These are phyloP conservation scores for Paramyrothecium roridum DNA, from an alignment of 2,329 filamentous ascomycete species.

Conservation along the genomic window DNA sequence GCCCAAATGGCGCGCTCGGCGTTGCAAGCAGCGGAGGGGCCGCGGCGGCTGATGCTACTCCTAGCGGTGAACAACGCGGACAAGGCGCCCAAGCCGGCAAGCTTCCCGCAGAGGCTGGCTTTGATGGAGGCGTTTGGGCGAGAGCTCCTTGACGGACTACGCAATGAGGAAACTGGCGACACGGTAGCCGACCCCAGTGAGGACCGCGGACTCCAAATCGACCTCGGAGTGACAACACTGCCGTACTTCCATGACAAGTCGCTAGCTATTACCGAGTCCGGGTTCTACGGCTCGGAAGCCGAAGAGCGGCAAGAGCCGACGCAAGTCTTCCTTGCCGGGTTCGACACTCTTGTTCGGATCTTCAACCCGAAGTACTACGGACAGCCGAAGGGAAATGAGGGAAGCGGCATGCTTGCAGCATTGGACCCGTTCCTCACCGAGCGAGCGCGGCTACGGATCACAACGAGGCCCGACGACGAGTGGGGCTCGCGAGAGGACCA, in stretches of 20 bases:
- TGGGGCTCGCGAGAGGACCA: slow-evolving; percentile 49
- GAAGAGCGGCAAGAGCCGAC: slow-evolving; percentile 20
- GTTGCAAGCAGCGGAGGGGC: slow-evolving; percentile 15
- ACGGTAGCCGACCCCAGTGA: too few species aligned
- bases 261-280: slow-evolving; percentile 46
- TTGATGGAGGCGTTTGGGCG: slow-evolving; percentile 70
- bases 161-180: neutral
- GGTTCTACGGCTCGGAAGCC: slow-evolving; percentile 31
- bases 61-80: slow-evolving; percentile 65
- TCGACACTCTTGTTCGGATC: slow-evolving; percentile 72
- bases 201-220: slow-evolving; percentile 35
- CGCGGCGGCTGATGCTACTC: slow-evolving; percentile 50
- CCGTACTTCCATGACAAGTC: slow-evolving; percentile 76
- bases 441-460: slow-evolving; percentile 60
- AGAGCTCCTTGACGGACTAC: slow-evolving; percentile 40
- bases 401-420: slow-evolving; percentile 41
- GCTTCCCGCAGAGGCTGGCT: slow-evolving; percentile 62
- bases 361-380: slow-evolving; percentile 71
- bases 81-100: slow-evolving; percentile 63
- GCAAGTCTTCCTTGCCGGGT: slow-evolving; percentile 71
- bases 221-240: slow-evolving; percentile 67
- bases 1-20: slow-evolving; percentile 53
- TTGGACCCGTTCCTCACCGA: slow-evolving; percentile 60
- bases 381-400: neutral
- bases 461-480: slow-evolving; percentile 56